Evolutionary conservation across 192 early-diverging fungal species (phyloP).

Genomic region (Linnemannia schmuckeri): DNA sequence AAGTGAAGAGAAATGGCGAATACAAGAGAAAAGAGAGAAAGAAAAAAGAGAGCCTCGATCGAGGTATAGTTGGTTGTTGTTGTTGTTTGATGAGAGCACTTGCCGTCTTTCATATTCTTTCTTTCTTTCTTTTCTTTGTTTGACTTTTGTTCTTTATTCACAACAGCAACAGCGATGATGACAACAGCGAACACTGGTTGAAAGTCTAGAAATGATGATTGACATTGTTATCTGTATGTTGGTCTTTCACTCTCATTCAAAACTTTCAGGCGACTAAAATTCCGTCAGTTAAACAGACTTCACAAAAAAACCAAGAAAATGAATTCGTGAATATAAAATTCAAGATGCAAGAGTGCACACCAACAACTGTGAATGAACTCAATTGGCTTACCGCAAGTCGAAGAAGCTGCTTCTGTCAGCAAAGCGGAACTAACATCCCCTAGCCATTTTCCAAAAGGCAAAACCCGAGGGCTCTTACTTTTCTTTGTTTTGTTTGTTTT

Average conservation of each 20-base stretch:
- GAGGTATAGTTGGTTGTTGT: neutral
- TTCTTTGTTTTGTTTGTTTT: neutral
- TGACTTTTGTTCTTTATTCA: neutral
- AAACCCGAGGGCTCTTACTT: neutral
- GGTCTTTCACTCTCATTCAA: neutral
- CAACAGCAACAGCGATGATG: neutral
- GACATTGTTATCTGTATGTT: neutral
- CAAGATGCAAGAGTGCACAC: too few species aligned
- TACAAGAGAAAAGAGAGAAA: neutral
- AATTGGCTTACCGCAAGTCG: neutral
- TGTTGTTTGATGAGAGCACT: constrained; percentile 14
- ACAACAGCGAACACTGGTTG: neutral
- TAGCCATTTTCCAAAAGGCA: neutral
- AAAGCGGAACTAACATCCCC: neutral
- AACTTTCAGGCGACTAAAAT: neutral
- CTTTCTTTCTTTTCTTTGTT: neutral
- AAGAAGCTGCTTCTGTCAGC: neutral
- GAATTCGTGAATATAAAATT: neutral
- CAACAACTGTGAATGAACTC: too few species aligned
- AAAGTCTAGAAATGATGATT: neutral
- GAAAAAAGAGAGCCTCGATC: neutral
- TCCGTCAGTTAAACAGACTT: neutral
- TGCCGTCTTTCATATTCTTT: neutral
- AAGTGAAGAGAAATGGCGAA: neutral
- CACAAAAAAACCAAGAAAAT: neutral